Evolutionary conservation across 208 protist species (phyloP).

Genomic region (Crithidia mellificae): DNA sequence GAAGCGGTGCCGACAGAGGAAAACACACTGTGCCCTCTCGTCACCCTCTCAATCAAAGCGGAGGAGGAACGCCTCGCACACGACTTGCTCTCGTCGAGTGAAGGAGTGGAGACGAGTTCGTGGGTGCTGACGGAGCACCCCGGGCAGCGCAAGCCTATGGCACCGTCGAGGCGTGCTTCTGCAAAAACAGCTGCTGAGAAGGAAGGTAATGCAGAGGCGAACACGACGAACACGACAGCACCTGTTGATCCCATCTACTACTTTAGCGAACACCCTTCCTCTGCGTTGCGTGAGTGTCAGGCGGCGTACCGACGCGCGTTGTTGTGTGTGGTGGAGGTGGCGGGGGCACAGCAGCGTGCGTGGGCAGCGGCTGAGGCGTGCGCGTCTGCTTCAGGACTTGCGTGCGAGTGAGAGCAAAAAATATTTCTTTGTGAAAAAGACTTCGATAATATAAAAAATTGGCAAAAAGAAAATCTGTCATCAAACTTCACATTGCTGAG

Average conservation of each 20-base stretch:
- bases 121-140: not conserved
- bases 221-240: no score
- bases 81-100: no score
- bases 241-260: conserved; percentile 43
- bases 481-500: no score
- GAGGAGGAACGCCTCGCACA: no score
- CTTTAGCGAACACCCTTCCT: conserved; percentile 43
- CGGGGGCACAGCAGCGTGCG: conserved; percentile 48
- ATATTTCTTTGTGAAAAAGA: no score
- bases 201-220: not conserved
- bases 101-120: not conserved
- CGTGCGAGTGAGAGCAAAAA: not conserved
- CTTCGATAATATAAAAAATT: no score
- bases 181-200: not conserved
- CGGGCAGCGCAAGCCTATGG: not conserved
- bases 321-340: conserved; percentile 34
- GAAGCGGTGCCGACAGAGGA: conserved; percentile 44
- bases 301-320: conserved; percentile 47
- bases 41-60: conserved; percentile 14
- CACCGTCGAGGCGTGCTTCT: not conserved
- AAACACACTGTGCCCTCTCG: conserved; percentile 32
- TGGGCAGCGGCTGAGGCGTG: conserved; percentile 23
- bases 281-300: conserved; percentile 50
- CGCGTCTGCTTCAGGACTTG: not conserved
- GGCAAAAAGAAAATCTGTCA: no score